A percentile compares a stretch with the other conserved stretches of the same genome.
Conservation (phyloP, 2,329 filamentous ascomycete species). For the Penicillium polonicum region DNA sequence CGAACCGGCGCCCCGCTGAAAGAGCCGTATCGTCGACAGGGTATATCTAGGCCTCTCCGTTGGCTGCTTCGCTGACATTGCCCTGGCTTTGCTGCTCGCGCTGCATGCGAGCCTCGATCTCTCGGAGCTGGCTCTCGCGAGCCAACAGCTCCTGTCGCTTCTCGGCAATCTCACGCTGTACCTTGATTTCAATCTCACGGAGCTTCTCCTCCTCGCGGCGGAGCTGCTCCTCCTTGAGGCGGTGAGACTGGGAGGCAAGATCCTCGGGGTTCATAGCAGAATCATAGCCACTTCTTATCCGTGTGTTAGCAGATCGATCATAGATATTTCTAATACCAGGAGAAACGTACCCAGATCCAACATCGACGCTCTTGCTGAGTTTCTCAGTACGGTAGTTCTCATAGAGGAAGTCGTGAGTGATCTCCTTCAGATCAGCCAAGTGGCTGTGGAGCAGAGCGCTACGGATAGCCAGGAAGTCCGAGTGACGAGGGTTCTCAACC, state of each 20-base stretch:
- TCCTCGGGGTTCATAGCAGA: slow-evolving; percentile 98
- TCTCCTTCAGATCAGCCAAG: slow-evolving; percentile 97
- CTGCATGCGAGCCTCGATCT: slow-evolving; percentile 97
- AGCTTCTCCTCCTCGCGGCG: slow-evolving; percentile 99
- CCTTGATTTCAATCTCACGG: slow-evolving; percentile 98
- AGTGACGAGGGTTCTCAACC: slow-evolving; percentile 98
- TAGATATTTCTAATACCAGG: not conserved
- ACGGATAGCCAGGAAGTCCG: slow-evolving; percentile 95
- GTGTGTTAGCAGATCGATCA: slow-evolving; percentile 23
- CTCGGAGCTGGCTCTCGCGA: slow-evolving; percentile 95
- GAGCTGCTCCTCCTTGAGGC: slow-evolving; percentile 98
- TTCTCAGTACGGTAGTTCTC: slow-evolving; percentile 99
- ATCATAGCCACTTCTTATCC: slow-evolving; percentile 56
- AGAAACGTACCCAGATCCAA: slow-evolving; percentile 74
- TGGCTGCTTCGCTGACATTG: slow-evolving; percentile 33
- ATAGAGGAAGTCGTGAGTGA: slow-evolving; percentile 99
- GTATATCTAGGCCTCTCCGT: slow-evolving; percentile 40
- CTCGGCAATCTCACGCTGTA: slow-evolving; percentile 99
- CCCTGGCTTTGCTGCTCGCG: slow-evolving; percentile 67
- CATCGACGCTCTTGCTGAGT: slow-evolving; percentile 98
- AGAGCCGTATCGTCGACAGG: slow-evolving; percentile 30
- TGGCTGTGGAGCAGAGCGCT: slow-evolving; percentile 97
- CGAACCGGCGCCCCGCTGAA: slow-evolving; percentile 30
- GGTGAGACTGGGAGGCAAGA: slow-evolving; percentile 92
- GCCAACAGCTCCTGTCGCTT: slow-evolving; percentile 98